Evolutionary conservation across 2,329 filamentous ascomycete species (phyloP).

Genomic region (Thelonectria blattea): DNA sequence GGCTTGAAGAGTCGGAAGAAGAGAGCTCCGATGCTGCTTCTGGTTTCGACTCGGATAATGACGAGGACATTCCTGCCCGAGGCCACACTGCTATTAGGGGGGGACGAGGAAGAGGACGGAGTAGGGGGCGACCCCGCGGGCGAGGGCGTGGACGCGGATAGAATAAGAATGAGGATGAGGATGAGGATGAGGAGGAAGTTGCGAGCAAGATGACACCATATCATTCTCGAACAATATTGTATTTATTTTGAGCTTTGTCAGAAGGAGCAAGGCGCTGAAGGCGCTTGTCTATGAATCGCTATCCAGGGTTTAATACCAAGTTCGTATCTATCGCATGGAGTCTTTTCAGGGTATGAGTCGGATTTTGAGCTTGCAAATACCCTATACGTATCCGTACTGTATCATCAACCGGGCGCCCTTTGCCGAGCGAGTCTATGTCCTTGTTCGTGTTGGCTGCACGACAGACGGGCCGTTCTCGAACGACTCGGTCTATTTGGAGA

Average conservation of each 20-base stretch:
- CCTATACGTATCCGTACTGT: no score
- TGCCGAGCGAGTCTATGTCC: not conserved
- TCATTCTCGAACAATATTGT: not conserved
- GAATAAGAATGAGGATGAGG: slow-evolving; percentile 2
- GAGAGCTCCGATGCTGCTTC: slow-evolving; percentile 19
- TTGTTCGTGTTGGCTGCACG: not conserved
- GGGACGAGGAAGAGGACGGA: slow-evolving; percentile 28
- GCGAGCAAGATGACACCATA: no score
- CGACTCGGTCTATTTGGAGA: no score
- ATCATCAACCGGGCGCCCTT: not conserved
- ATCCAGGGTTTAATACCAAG: no score
- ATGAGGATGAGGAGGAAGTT: not conserved
- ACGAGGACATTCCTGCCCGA: slow-evolving; percentile 36
- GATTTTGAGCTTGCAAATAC: no score
- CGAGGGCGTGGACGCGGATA: slow-evolving; percentile 24
- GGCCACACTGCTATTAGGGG: slow-evolving; percentile 2
- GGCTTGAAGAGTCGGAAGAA: slow-evolving; percentile 32
- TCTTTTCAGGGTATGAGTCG: no score
- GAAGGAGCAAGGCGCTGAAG: not conserved
- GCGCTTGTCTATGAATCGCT: no score
- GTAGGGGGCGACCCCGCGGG: slow-evolving; percentile 27
- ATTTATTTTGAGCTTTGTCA: not conserved
- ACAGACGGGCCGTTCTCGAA: not conserved
- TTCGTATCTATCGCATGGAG: no score
- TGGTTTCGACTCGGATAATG: slow-evolving; percentile 29